phyloP scores from a whole-genome alignment of 1,284 basidiomycete genomes.

The Apiotrichum gamsii region DNA sequence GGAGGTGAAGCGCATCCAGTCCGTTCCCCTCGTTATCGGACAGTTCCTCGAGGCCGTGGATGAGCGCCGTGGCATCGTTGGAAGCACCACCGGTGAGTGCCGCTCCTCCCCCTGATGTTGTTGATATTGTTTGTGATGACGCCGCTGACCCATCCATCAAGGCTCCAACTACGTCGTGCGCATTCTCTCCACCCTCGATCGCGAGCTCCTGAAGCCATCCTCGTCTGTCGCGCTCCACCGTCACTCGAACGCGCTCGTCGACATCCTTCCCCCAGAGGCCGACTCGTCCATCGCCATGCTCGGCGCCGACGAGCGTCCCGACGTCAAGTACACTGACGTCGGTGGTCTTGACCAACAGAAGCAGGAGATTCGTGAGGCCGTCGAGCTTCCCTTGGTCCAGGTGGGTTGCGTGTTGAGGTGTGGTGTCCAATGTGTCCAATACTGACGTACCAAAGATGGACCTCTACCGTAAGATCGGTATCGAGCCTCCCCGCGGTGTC shows the following conservation, averaged over 20 bases:
- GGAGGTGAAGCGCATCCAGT: slow-evolving; percentile 99
- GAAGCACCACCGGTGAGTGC: slow-evolving; percentile 76
- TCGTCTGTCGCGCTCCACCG: slow-evolving; percentile 96
- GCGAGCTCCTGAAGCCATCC: slow-evolving; percentile 93
- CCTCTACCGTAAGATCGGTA: slow-evolving; percentile 98
- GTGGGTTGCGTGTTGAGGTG: slow-evolving; percentile 19
- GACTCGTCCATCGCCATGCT: slow-evolving; percentile 96
- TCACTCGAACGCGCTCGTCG: slow-evolving; percentile 97
- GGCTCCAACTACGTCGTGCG: slow-evolving; percentile 96
- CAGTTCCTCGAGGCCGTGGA: slow-evolving; percentile 99
- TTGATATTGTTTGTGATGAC: background rate
- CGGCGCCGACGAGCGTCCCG: slow-evolving; percentile 85
- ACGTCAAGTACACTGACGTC: slow-evolving; percentile 82
- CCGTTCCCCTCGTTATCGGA: slow-evolving; percentile 98
- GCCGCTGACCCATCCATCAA: slow-evolving; percentile 14
- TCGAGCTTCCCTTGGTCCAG: slow-evolving; percentile 87
- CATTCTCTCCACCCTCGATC: slow-evolving; percentile 93
- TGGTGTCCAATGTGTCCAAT: no score
- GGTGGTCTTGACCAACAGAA: slow-evolving; percentile 98
- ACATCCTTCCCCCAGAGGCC: slow-evolving; percentile 96
- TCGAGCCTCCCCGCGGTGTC: slow-evolving; percentile 94
- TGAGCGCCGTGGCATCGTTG: slow-evolving; percentile 94
- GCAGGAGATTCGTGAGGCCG: slow-evolving; percentile 98
- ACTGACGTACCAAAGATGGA: slow-evolving; percentile 61
- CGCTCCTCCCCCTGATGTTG: background rate